phyloP scores from a whole-genome alignment of 352 stramenopile species.

The Phytophthora idaei region DNA sequence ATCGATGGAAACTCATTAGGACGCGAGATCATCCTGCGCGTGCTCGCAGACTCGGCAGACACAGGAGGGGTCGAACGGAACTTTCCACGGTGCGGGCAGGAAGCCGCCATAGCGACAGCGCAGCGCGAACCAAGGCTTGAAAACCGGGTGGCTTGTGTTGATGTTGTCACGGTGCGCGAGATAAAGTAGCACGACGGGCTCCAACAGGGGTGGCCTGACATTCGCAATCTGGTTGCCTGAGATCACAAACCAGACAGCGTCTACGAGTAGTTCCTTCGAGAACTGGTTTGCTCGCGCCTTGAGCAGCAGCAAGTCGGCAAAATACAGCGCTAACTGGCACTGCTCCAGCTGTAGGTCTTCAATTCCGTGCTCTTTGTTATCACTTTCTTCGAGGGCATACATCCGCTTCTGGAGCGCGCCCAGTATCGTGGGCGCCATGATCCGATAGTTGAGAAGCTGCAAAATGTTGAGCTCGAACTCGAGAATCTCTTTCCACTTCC shows the following conservation, averaged over 20 bases:
- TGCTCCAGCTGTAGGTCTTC: constrained; percentile 31
- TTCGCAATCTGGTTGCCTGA: constrained; percentile 51
- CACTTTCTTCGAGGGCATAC: constrained; percentile 21
- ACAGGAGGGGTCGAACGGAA: constrained; percentile 60
- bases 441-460: constrained; percentile 50
- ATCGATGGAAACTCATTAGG: constrained; percentile 1
- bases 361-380: constrained; percentile 11
- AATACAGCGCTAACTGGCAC: constrained; percentile 63
- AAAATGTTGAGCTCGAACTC: constrained; percentile 52
- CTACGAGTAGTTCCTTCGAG: constrained; percentile 51
- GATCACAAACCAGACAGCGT: constrained; percentile 67
- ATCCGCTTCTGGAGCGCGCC: constrained; percentile 51
- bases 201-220: constrained; percentile 52
- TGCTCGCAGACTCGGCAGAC: constrained; percentile 67
- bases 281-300: constrained; percentile 49
- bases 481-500: constrained; percentile 72
- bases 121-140: constrained; percentile 68
- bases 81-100: constrained; percentile 54
- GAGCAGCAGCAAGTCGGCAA: constrained; percentile 61
- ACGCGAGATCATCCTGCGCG: constrained; percentile 32
- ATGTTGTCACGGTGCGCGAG: constrained; percentile 73
- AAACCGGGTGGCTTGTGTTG: constrained; percentile 54
- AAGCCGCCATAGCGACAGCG: constrained; percentile 63
- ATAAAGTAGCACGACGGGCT: constrained; percentile 63
- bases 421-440: constrained; percentile 60